Evolutionary conservation across 1,139 yeast species (phyloP).

Genomic region (Diutina ranongensis): DNA sequence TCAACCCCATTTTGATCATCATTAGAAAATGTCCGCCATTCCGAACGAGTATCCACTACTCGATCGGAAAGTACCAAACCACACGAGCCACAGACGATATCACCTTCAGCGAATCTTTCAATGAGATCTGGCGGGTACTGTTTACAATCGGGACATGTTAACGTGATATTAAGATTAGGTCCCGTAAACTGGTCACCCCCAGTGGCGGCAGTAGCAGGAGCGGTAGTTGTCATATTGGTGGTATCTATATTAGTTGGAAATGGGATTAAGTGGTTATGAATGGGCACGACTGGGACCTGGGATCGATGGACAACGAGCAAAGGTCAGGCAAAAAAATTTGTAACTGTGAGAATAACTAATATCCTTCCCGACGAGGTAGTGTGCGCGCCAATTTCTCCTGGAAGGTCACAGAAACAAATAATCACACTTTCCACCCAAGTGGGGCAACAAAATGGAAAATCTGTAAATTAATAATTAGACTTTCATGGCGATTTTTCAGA

Average conservation of each 20-base stretch:
- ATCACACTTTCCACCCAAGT: too few species aligned
- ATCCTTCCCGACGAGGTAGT: not conserved
- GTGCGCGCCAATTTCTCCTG: not conserved
- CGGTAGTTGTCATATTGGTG: not conserved
- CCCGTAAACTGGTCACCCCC: conserved; percentile 22
- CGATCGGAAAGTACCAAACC: conserved; percentile 89
- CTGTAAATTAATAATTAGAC: too few species aligned
- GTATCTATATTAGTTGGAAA: not conserved
- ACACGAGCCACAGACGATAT: conserved; percentile 93
- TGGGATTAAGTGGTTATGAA: not conserved
- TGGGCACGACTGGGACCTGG: conserved; percentile 1
- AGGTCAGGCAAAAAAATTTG: conserved; percentile 2
- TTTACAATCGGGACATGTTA: conserved; percentile 93
- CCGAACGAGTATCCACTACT: conserved; percentile 90
- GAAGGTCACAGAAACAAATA: not conserved
- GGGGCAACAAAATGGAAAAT: too few species aligned
- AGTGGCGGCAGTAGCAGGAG: not conserved
- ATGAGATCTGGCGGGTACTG: conserved; percentile 92
- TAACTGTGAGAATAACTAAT: not conserved
- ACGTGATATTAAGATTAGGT: conserved; percentile 75
- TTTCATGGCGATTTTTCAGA: too few species aligned
- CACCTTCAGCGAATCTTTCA: conserved; percentile 94
- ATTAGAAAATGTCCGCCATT: conserved; percentile 96
- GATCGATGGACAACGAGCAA: not conserved
- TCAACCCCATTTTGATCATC: conserved; percentile 98